A percentile compares a stretch with the other conserved stretches of the same genome.
phyloP scores from a whole-genome alignment of 768 basidiomycete genomes.

The Piloderma croceum region DNA sequence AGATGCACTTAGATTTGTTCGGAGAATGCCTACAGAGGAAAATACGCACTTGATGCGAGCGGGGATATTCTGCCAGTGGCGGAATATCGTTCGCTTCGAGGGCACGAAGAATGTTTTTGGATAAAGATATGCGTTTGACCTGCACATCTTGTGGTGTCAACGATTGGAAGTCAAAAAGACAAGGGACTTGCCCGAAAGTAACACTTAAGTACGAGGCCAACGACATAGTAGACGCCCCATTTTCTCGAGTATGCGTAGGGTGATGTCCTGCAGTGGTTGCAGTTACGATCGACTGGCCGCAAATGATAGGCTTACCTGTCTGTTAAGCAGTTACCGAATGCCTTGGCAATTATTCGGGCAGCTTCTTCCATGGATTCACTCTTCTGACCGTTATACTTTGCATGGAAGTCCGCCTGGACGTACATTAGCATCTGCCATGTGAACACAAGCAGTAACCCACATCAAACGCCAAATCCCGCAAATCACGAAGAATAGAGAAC shows the following conservation, averaged over 20 bases:
- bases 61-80: conserved; percentile 66
- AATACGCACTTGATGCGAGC: conserved; percentile 70
- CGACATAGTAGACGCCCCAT: conserved; percentile 92
- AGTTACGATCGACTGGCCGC: not conserved
- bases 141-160: conserved; percentile 23
- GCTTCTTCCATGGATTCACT: conserved; percentile 80
- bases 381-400: conserved; percentile 48
- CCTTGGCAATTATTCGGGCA: conserved; percentile 80
- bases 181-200: conserved; percentile 77
- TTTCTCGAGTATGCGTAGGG: conserved; percentile 69
- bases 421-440: conserved; percentile 1
- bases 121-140: conserved; percentile 88
- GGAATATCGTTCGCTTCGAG: conserved; percentile 88
- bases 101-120: conserved; percentile 88
- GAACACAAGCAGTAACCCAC: conserved; percentile 34
- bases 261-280: conserved; percentile 57
- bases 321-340: conserved; percentile 83
- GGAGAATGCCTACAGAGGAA: conserved; percentile 8
- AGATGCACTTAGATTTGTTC: conserved; percentile 15
- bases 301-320: conserved; percentile 49
- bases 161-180: not conserved
- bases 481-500: conserved; percentile 74
- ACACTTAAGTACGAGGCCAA: conserved; percentile 84
- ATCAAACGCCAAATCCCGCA: conserved; percentile 82
- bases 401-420: conserved; percentile 55